phyloP scores from a whole-genome alignment of 306 rosid species.

The Oemleria cerasiformis region DNA sequence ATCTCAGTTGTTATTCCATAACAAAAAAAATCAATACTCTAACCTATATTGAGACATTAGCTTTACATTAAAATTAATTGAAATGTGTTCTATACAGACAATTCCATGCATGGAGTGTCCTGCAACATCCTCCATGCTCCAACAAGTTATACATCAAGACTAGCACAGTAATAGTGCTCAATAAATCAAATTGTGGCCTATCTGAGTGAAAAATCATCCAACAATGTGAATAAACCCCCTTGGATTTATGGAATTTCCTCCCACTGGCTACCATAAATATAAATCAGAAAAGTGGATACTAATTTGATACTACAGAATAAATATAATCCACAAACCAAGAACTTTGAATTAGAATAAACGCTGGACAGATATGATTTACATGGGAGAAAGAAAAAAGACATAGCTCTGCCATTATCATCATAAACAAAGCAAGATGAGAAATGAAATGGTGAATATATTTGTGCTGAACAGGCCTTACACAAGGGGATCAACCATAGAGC shows the following conservation, averaged over 20 bases:
- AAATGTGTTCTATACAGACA: not conserved
- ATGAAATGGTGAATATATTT: not conserved
- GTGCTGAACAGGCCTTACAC: not conserved
- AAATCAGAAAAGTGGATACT: not conserved
- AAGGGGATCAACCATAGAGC: conserved; percentile 4
- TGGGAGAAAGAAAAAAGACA: no score
- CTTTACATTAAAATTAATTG: not conserved
- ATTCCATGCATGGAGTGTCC: not conserved
- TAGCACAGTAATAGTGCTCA: not conserved
- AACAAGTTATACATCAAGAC: not conserved
- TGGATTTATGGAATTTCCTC: not conserved
- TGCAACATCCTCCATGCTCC: not conserved
- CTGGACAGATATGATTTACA: no score
- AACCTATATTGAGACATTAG: conserved; percentile 1
- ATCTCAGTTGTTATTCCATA: conserved; percentile 23
- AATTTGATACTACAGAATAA: not conserved
- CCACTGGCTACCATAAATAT: not conserved
- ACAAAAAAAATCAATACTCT: conserved; percentile 17
- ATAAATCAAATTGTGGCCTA: conserved; percentile 1
- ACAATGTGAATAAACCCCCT: no score
- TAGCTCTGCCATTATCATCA: not conserved
- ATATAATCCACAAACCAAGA: not conserved
- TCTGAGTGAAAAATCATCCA: not conserved
- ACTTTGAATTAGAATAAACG: no score
- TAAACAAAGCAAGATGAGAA: not conserved